Evolutionary conservation across 2,329 filamentous ascomycete species (phyloP), one percentile per base, ranked within the genome.

Genomic region (Botrytis galanthina): DNA sequence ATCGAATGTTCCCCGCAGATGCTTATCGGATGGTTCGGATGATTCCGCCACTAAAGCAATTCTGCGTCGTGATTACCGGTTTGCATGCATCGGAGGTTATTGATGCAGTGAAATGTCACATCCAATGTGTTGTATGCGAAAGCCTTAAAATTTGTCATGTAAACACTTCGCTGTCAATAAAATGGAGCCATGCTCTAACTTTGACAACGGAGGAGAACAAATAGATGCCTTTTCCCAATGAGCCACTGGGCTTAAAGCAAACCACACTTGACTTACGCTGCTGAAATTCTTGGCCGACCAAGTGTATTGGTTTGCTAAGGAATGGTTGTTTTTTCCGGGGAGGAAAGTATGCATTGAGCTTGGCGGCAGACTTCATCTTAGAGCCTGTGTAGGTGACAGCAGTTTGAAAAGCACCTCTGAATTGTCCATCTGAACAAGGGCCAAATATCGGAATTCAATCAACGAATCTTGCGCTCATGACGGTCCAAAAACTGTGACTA

Each of bases 401-500:
- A 32, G 42, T 54, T 39, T 35, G 46, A 46, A 26, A 32, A 63
- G 32, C 26, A 18, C 18, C 16, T 37, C 32, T 10, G 14, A 32
- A 35, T 32, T 20, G n/a, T 12, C 35, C 26, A 54, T 39, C 22
- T 8, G 16, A 35, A 35, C n/a, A 37, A 67, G 14, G 16, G 35
- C 22, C 20, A 22, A 68, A 39, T 29, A 39, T 26, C 46, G 7
- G 26, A 51, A 39, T 68, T 14, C n/a, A 12, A 20, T 54, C 26
- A 35, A n/a, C 18, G 37, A 3, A n/a, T 32, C 20, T 16, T 64
- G 44, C 61, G 32, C 37, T 69, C 35, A 73, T 48, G 71, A 37
- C 20, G 61, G 81, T 44, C 88, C 88, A 81, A 88, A 91, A 18
- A 91, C 88, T 0, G 89, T 90, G n/a, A 90, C 89, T 26, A 89